Evolutionary conservation across 495 filamentous ascomycete genomes (phyloP), one percentile per base, ranked within the genome.

Genomic region (Penicillium canariense): DNA sequence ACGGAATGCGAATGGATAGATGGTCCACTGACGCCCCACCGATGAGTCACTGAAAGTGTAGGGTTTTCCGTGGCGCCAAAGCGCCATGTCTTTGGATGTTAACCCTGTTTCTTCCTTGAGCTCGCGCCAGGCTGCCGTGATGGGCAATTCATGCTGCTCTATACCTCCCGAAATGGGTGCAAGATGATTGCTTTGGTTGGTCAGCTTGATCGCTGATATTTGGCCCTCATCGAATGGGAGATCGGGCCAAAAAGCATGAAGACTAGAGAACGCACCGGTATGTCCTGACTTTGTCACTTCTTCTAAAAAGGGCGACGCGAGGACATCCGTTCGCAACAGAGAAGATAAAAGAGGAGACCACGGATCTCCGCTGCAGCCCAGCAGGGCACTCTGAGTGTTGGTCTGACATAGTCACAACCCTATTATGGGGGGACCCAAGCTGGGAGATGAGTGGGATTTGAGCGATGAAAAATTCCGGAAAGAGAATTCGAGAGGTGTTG

Each of bases 141-240:
- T 54, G 0, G 84, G 78, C 1, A 66, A 51, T 56, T 88, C 86
- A 2, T 59, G 48, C 11, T 62, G 11, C 3, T 83, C 77, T 54
- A 89, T 81, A 40, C 68, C 75, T 31, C 86, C 86, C 3, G 82
- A 81, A n/a, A 86, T 83, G 0, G 83, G 77, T 4, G 79, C 84
- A 23, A 81, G 68, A 53, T 75, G 77, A 55, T 84, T 70, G 23
- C 80, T 81, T 43, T 32, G 6, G 4, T 5, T 20, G 5, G 32
- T 56, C 14, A 51, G 35, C 40, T n/a, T 23, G 18, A 7, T 17
- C 4, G 9, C 15, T 10, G 39, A n/a, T 18, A 35, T 35, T 12
- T 35, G 18, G 20, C 9, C 18, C n/a, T n/a, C n/a, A n/a, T n/a
- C n/a, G n/a, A n/a, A n/a, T n/a, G n/a, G n/a, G n/a, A 50, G 14